These are phyloP conservation scores for Xylaria sp. DNA, from an alignment of 2,329 filamentous ascomycete genomes.

Conservation along the genomic window DNA sequence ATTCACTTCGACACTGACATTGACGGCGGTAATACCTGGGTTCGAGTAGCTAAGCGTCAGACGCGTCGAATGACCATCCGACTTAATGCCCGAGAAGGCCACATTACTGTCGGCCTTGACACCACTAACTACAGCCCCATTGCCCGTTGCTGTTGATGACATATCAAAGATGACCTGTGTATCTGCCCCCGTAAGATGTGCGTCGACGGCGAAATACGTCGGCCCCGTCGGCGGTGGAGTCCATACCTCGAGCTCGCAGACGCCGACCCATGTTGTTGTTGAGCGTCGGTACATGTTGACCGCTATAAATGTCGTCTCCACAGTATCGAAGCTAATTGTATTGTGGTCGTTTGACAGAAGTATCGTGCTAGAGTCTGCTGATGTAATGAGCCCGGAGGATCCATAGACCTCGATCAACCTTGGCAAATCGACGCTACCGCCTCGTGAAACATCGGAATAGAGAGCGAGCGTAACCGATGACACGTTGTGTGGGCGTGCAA, in stretches of 20 bases:
- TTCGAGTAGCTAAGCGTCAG: conserved; percentile 43
- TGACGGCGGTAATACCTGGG: conserved; percentile 32
- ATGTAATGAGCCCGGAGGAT: conserved; percentile 38
- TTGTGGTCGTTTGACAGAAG: conserved; percentile 47
- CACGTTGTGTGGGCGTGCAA: conserved; percentile 49
- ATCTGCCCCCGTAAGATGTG: conserved; percentile 43
- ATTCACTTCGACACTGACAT: conserved; percentile 43
- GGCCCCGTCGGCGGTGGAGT: conserved; percentile 40
- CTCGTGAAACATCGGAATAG: conserved; percentile 48
- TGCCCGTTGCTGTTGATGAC: conserved; percentile 37
- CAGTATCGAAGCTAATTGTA: conserved; percentile 42
- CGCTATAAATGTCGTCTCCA: conserved; percentile 47
- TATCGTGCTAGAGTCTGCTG: conserved; percentile 32
- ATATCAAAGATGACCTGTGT: conserved; percentile 43
- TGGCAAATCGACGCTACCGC: conserved; percentile 48
- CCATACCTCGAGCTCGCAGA: conserved; percentile 51
- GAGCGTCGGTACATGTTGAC: conserved; percentile 46
- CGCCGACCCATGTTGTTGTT: conserved; percentile 42
- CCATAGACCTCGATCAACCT: conserved; percentile 45
- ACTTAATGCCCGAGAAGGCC: conserved; percentile 46
- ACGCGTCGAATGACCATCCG: conserved; percentile 29
- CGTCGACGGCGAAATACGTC: conserved; percentile 45
- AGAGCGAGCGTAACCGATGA: conserved; percentile 50
- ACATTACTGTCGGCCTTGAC: conserved; percentile 42
- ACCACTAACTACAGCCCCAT: conserved; percentile 44